phyloP scores from a whole-genome alignment of 75 land plant genomes.

The Pinus tabuliformis region DNA sequence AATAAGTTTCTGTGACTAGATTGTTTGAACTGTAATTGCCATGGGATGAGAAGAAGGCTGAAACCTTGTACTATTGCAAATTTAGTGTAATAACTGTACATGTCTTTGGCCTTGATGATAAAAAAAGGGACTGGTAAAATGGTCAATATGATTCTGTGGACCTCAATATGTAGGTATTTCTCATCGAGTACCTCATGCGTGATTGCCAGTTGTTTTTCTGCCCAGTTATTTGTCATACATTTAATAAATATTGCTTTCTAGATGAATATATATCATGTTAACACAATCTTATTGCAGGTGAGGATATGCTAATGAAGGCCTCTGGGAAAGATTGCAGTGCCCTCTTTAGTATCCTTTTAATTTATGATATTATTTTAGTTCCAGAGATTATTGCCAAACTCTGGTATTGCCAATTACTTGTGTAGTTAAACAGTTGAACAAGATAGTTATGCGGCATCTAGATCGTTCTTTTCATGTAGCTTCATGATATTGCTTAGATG shows the following conservation, averaged over 20 bases:
- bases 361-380: not conserved
- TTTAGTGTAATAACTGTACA: constrained; percentile 2
- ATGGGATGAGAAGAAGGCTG: not conserved
- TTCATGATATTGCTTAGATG: not conserved
- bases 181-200: not conserved
- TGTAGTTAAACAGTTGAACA: not conserved
- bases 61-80: not conserved
- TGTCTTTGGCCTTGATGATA: not conserved
- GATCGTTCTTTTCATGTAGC: not conserved
- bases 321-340: constrained; percentile 94
- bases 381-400: not conserved
- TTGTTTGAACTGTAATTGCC: not conserved
- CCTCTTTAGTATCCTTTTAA: constrained; percentile 92
- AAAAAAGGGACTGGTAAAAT: not conserved
- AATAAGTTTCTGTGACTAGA: not conserved
- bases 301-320: constrained; percentile 91
- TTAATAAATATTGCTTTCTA: not conserved
- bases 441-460: not conserved
- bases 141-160: not conserved
- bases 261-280: not conserved
- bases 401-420: not conserved
- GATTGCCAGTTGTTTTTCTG: not conserved
- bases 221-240: not conserved
- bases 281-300: constrained; percentile 40
- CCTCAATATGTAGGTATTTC: not conserved